These are phyloP conservation scores for Purpureocillium takamizusanense DNA, from an alignment of 2,329 filamentous ascomycete species.

Conservation along the genomic window DNA sequence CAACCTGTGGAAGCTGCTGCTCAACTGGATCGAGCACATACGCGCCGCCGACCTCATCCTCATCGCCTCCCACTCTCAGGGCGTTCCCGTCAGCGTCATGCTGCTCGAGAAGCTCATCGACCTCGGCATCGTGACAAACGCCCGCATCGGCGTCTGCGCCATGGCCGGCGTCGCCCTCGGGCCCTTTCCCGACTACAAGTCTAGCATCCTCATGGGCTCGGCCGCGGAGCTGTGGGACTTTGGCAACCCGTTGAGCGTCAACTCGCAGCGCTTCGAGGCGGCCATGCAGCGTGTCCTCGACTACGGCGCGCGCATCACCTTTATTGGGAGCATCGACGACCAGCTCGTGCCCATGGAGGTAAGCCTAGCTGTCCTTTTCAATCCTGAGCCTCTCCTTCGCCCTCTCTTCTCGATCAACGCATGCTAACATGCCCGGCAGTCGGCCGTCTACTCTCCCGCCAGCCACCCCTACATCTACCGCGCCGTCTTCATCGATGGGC, in stretches of 20 bases:
- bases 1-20: constrained; percentile 84
- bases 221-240: constrained; percentile 96
- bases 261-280: constrained; percentile 72
- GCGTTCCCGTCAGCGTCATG: constrained; percentile 89
- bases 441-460: constrained; percentile 76
- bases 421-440: constrained; percentile 36
- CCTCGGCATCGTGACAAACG: constrained; percentile 69
- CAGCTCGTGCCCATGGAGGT: constrained; percentile 90
- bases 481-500: constrained; percentile 91
- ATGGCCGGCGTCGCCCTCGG: constrained; percentile 90
- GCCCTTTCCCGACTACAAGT: constrained; percentile 87
- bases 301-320: constrained; percentile 75
- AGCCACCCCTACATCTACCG: constrained; percentile 90
- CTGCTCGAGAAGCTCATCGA: constrained; percentile 87
- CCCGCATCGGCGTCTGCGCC: constrained; percentile 77
- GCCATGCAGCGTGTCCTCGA: constrained; percentile 66
- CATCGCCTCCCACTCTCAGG: constrained; percentile 91
- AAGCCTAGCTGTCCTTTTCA: constrained; percentile 16
- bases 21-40: constrained; percentile 92
- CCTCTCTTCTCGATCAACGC: not conserved
- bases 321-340: constrained; percentile 91
- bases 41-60: constrained; percentile 81
- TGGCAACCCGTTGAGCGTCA: constrained; percentile 67
- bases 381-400: not conserved
- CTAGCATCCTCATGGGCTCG: constrained; percentile 77